These are phyloP conservation scores for Didymella exigua DNA, from an alignment of 2,329 filamentous ascomycete species.

Conservation along the genomic window DNA sequence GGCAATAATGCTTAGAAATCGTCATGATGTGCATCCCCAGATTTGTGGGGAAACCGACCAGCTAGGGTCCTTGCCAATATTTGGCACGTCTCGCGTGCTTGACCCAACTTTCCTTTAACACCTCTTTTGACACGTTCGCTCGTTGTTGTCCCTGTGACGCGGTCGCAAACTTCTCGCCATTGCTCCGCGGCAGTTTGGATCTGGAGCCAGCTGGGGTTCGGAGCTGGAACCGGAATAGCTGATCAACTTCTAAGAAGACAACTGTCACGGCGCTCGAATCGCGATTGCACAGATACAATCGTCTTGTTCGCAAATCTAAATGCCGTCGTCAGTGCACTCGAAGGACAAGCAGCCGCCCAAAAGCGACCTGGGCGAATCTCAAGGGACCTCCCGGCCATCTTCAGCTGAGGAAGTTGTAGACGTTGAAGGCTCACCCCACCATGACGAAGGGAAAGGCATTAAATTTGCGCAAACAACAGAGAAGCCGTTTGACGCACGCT, in stretches of 20 bases:
- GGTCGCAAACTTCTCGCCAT: not conserved
- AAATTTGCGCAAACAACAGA: conserved; percentile 18
- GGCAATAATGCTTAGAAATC: conserved; percentile 35
- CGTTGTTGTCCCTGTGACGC: not conserved
- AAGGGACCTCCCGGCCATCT: conserved; percentile 22
- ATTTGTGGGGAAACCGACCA: not conserved
- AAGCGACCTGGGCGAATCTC: conserved; percentile 21
- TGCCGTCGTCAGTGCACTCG: conserved; percentile 22
- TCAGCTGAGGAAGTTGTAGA: conserved; percentile 12
- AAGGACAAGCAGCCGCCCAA: conserved; percentile 23
- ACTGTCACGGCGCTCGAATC: not conserved
- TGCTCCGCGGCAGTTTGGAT: not conserved
- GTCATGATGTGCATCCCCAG: conserved; percentile 15
- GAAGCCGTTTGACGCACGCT: conserved; percentile 25
- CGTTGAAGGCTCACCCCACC: not conserved
- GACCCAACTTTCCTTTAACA: not conserved
- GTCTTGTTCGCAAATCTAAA: not conserved
- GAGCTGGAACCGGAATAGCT: not conserved
- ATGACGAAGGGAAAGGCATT: conserved; percentile 6
- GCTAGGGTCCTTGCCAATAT: not conserved
- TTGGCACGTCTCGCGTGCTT: not conserved
- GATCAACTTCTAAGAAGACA: not conserved
- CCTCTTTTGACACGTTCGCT: not conserved
- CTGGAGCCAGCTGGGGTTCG: conserved; percentile 2
- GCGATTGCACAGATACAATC: not conserved